These are phyloP conservation scores for Mycena olivaceomarginata DNA, from an alignment of 768 basidiomycete species.

Conservation along the genomic window DNA sequence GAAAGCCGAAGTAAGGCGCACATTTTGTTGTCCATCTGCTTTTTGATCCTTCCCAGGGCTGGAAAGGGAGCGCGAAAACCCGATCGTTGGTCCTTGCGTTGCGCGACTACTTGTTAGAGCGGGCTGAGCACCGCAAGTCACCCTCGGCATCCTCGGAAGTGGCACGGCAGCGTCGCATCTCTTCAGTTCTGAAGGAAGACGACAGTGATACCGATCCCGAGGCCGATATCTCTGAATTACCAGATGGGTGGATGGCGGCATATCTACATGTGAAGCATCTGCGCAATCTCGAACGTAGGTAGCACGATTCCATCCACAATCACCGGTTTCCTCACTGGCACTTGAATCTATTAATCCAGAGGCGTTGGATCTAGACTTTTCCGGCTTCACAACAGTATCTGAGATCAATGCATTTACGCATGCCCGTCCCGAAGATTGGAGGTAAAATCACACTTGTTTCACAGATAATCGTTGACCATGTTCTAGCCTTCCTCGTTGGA, in stretches of 20 bases:
- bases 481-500: constrained; percentile 16
- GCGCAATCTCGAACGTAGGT: constrained; percentile 30
- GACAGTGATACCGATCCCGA: constrained; percentile 28
- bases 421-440: constrained; percentile 29
- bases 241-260: constrained; percentile 4
- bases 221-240: background rate
- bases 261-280: constrained; percentile 30
- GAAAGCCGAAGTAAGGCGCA: constrained; percentile 31
- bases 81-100: constrained; percentile 22
- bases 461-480: background rate
- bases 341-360: background rate
- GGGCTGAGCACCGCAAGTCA: constrained; percentile 23
- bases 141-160: constrained; percentile 20
- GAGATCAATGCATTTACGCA: constrained; percentile 29
- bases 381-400: constrained; percentile 30
- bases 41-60: constrained; percentile 2
- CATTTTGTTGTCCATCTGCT: no score
- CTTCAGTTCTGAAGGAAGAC: constrained; percentile 35
- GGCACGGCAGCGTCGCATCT: background rate
- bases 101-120: constrained; percentile 35
- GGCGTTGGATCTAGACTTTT: constrained; percentile 18
- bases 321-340: background rate
- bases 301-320: no score
- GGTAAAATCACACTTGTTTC: background rate
- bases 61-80: constrained; percentile 33